A percentile compares a stretch with the other conserved stretches of the same genome.
These are phyloP conservation scores for Cicer arietinum DNA, from an alignment of 306 rosid species.

Conservation along the genomic window DNA sequence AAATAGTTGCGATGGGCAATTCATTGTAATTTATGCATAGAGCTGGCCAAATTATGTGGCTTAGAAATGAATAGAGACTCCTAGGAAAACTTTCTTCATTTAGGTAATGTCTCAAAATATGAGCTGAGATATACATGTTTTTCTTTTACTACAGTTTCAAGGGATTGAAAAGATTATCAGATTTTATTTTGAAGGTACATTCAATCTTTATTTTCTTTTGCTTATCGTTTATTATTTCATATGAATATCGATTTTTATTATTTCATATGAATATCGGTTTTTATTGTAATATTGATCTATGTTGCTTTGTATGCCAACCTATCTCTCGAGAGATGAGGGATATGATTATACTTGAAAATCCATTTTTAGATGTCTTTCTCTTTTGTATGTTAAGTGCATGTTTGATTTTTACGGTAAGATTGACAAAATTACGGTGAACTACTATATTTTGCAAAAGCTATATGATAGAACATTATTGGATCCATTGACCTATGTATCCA, in stretches of 20 bases:
- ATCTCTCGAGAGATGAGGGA: slow-evolving; percentile 33
- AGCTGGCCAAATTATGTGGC: slow-evolving; percentile 52
- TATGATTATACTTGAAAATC: slow-evolving; percentile 33
- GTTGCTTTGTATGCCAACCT: slow-evolving; percentile 17
- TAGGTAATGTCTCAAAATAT: slow-evolving; percentile 38
- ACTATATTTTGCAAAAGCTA: too few relatives aligned
- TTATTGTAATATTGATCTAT: slow-evolving; percentile 40
- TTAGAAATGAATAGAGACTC: slow-evolving; percentile 50
- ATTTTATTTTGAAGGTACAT: slow-evolving; percentile 38
- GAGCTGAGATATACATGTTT: slow-evolving; percentile 35
- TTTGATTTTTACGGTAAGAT: too few relatives aligned
- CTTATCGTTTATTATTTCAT: neutral
- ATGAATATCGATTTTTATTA: too few relatives aligned
- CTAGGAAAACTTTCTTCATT: slow-evolving; percentile 42
- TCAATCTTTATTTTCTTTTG: slow-evolving; percentile 36
- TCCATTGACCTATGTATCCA: too few relatives aligned
- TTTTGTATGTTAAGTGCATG: too few relatives aligned
- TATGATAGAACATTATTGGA: too few relatives aligned
- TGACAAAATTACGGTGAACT: too few relatives aligned
- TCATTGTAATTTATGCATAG: slow-evolving; percentile 55
- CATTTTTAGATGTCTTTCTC: neutral
- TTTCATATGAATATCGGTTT: neutral
- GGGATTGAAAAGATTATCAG: slow-evolving; percentile 39
- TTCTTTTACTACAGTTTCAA: slow-evolving; percentile 42
- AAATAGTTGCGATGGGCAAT: slow-evolving; percentile 35